Conservation (phyloP, 2,329 filamentous ascomycete species). For the Penicillium sp. region DNA sequence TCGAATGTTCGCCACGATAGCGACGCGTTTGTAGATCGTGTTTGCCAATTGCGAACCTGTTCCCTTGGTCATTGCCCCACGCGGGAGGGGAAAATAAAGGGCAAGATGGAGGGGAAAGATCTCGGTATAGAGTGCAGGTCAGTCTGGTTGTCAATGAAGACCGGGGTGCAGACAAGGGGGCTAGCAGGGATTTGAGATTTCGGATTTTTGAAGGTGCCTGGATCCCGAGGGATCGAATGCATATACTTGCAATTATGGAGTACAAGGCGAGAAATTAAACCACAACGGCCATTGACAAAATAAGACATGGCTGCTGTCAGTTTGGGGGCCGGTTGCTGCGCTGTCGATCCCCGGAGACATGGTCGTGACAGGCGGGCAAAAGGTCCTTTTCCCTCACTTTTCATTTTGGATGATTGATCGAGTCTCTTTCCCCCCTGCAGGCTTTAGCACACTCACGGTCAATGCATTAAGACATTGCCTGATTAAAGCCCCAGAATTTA, state of each 20-base stretch:
- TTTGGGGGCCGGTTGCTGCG: slow-evolving; percentile 28
- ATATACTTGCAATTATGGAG: too few relatives aligned
- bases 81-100: slow-evolving; percentile 18
- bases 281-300: neutral
- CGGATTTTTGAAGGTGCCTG: neutral
- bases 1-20: slow-evolving; percentile 11
- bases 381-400: neutral
- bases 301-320: slow-evolving; percentile 23
- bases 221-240: too few relatives aligned
- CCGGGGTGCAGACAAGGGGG: neutral
- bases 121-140: neutral
- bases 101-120: slow-evolving; percentile 1
- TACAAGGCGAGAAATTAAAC: neutral
- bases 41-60: slow-evolving; percentile 18
- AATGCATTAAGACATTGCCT: slow-evolving; percentile 24
- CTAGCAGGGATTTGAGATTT: neutral
- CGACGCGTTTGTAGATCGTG: slow-evolving; percentile 24
- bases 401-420: slow-evolving; percentile 18
- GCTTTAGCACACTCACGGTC: slow-evolving; percentile 23
- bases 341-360: slow-evolving; percentile 28
- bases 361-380: slow-evolving; percentile 19
- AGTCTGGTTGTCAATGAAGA: slow-evolving; percentile 8
- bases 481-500: slow-evolving; percentile 17
- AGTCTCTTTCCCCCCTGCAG: slow-evolving; percentile 13
- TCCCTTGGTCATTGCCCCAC: slow-evolving; percentile 19